phyloP scores from a whole-genome alignment of 2,329 filamentous ascomycete species.

The Colletotrichum australisinense region DNA sequence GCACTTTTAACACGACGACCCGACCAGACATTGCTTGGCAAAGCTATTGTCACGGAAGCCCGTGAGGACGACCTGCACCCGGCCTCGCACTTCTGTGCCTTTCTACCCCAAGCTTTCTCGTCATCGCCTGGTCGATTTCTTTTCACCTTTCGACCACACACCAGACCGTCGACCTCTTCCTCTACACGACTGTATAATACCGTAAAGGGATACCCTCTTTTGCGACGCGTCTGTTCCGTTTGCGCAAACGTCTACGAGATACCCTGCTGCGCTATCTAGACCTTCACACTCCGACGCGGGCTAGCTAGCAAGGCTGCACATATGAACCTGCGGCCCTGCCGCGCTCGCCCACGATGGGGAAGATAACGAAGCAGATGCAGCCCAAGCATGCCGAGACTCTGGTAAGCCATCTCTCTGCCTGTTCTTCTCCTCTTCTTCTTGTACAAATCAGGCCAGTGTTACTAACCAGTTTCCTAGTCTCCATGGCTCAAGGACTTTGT shows the following conservation, averaged over 20 bases:
- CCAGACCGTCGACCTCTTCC: not conserved
- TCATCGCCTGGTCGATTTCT: constrained; percentile 13
- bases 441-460: not conserved
- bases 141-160: not conserved
- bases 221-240: constrained; percentile 21
- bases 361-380: constrained; percentile 76
- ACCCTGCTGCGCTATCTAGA: constrained; percentile 27
- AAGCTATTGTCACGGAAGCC: constrained; percentile 44
- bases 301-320: constrained; percentile 39
- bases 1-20: constrained; percentile 2
- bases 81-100: constrained; percentile 44
- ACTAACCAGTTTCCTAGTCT: constrained; percentile 68
- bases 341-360: constrained; percentile 72
- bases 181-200: not conserved
- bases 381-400: constrained; percentile 74
- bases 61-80: constrained; percentile 54
- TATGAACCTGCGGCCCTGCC: constrained; percentile 66
- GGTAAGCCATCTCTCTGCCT: constrained; percentile 56
- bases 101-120: constrained; percentile 33
- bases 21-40: constrained; percentile 35
- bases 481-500: constrained; percentile 88
- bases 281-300: constrained; percentile 4
- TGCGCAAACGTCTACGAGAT: constrained; percentile 21
- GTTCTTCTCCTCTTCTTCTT: constrained; percentile 18
- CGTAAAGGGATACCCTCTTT: not conserved